These are phyloP conservation scores for Cladophialophora carrionii DNA, from an alignment of 2,329 filamentous ascomycete species.

Conservation along the genomic window DNA sequence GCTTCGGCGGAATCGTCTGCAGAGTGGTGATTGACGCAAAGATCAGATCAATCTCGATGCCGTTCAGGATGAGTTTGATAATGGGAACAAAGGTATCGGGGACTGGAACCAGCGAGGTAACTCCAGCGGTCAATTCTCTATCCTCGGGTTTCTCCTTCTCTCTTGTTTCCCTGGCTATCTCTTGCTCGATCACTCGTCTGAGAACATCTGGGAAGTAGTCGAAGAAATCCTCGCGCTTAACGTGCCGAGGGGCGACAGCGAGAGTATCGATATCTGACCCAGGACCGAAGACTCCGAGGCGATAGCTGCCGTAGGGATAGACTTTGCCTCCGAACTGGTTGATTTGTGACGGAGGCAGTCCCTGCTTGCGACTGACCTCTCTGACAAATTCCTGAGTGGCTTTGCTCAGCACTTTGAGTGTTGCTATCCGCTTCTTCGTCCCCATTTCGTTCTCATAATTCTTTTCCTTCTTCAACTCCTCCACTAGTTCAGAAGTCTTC, in stretches of 20 bases:
- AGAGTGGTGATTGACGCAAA: constrained; percentile 74
- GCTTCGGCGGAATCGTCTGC: constrained; percentile 70
- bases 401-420: constrained; percentile 74
- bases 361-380: constrained; percentile 73
- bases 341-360: constrained; percentile 73
- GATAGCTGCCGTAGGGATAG: constrained; percentile 95
- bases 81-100: constrained; percentile 93
- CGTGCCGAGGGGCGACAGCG: constrained; percentile 86
- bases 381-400: constrained; percentile 87
- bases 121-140: constrained; percentile 62
- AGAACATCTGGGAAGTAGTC: constrained; percentile 80
- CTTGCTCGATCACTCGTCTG: constrained; percentile 65
- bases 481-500: constrained; percentile 76
- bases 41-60: constrained; percentile 94
- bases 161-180: background rate
- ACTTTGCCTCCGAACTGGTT: constrained; percentile 88
- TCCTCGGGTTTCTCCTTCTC: background rate
- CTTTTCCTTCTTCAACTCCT: constrained; percentile 83
- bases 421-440: constrained; percentile 75
- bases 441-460: constrained; percentile 86
- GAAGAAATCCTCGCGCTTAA: constrained; percentile 90
- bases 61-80: constrained; percentile 91
- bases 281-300: constrained; percentile 89
- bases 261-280: constrained; percentile 97
- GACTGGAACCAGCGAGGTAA: constrained; percentile 82